Base-by-base conservation (phyloP, 148 eudicot species). In the Rhododendron griersonianum region DNA sequence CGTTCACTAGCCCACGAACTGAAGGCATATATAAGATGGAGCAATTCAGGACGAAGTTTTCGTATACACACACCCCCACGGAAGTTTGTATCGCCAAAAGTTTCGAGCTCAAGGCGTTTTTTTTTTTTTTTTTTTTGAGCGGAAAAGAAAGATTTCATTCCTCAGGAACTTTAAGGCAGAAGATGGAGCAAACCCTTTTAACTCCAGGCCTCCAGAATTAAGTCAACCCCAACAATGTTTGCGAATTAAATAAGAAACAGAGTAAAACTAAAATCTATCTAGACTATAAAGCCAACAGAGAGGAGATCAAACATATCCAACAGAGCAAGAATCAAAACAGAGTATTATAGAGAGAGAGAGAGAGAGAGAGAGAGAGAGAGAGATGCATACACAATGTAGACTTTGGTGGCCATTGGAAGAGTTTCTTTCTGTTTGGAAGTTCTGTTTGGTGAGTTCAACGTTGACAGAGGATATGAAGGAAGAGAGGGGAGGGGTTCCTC, bases 371-470 rank as follows among this genome's bases (percentile, higher is more conserved):
- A 65, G 63, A 80, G 67, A 82, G 4, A 23, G 51, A 71, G 79
- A 2, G 5, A 37, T 44, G 84, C 91, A 69, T 92, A 93, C 95
- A 94, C 93, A 57, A 94, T 90, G 83, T 93, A 94, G 47, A 94
- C 87, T 88, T 92, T 94, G 88, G 93, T 86, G 1, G 92, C 94
- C 95, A 94, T 94, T 88, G 23, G 30, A 65, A 73, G 71, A 78
- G 51, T 45, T 37, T 65, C 14, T 65, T 10, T 65, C 30, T 65
- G 33, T 8, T 25, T n/a, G 2, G 21, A 44, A 15, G 41, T 47
- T 69, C 4, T 11, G 35, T 25, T n/a, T 59, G 86, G 86, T 76
- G 79, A 63, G 83, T 65, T 7, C 1, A 28, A 23, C 37, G 11
- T 47, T 47, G 21, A 5, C n/a, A 21, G 9, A 19, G 67, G 18